Base-by-base conservation (phyloP, 345 rosid genomes). In the Acer yangbiense region DNA sequence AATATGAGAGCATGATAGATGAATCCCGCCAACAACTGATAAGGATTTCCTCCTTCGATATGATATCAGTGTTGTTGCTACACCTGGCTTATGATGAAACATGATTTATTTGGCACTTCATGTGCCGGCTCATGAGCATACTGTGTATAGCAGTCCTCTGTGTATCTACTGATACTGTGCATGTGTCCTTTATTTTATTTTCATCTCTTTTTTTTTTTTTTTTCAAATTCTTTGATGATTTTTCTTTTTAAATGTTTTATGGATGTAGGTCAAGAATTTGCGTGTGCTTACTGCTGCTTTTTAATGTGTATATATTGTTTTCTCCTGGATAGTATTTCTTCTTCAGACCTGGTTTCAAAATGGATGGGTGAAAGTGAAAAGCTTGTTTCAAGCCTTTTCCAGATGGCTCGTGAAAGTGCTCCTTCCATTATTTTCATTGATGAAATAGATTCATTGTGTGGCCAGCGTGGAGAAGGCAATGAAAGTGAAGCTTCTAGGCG, bases 321-420 rank as follows among this genome's bases (percentile, higher is more conserved):
- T 69, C 80, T 76, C 72, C 23, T 71, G 81, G 21, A 61, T 73
- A 94, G 98, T 80, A 88, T 94, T 73, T 94, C 98, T 81, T 94
- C 98, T 11, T 94, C 98, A 41, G 98, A 94, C 86, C 89, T 93
- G 77, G 98, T 94, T 68, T 94, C 98, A 55, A 94, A 94, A 85
- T 94, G 98, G 98, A 94, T 94, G 98, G 98, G 98, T 71, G 98
- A 94, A 85, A 94, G 98, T 82, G 98, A 94, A 79, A 94, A 94
- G 88, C 87, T 94, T 52, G 98, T 94, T 23, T 87, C 98, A 68
- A 94, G 88, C 81, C 97, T 94, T 81, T 93, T 94, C 69, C 88
- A 93, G 79, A 94, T 94, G 98, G 97, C 98, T 73, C 94, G 98
- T 41, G 98, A 93, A 83, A 93, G 97, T 94, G 88, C 96, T 66